These are phyloP conservation scores for Lentinula edodes DNA, from an alignment of 768 basidiomycete genomes.

Conservation along the genomic window DNA sequence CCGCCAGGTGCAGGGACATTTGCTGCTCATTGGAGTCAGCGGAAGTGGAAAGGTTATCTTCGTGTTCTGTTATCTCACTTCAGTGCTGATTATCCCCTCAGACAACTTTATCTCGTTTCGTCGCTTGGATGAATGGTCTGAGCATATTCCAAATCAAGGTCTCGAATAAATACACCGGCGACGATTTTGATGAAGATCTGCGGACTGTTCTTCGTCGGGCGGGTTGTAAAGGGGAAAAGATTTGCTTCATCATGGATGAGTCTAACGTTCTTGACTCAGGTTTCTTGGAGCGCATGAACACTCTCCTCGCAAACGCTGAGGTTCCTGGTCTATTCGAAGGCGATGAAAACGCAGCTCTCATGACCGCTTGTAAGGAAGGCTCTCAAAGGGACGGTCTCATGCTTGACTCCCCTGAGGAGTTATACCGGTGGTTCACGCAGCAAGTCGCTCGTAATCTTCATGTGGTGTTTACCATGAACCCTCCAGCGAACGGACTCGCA, in stretches of 20 bases:
- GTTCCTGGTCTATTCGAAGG: conserved; percentile 99
- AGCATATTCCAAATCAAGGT: conserved; percentile 99
- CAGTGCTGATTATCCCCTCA: conserved; percentile 23
- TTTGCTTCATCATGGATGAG: conserved; percentile 99
- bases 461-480: conserved; percentile 99
- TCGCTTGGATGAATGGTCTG: conserved; percentile 99
- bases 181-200: conserved; percentile 97
- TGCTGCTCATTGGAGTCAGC: conserved; percentile 95
- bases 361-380: conserved; percentile 99
- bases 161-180: conserved; percentile 97
- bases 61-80: conserved; percentile 10
- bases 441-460: conserved; percentile 98
- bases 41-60: conserved; percentile 89
- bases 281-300: conserved; percentile 99
- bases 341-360: conserved; percentile 95
- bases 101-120: conserved; percentile 97
- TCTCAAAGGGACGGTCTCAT: conserved; percentile 98
- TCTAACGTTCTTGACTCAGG: conserved; percentile 99
- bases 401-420: conserved; percentile 96
- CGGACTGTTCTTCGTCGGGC: conserved; percentile 91
- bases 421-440: conserved; percentile 98
- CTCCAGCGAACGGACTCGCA: conserved; percentile 91
- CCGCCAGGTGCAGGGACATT: conserved; percentile 95
- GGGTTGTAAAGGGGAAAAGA: conserved; percentile 98
- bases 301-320: conserved; percentile 97